These are phyloP conservation scores for Auriculariales sp. DNA, from an alignment of 768 basidiomycete species.

Conservation along the genomic window DNA sequence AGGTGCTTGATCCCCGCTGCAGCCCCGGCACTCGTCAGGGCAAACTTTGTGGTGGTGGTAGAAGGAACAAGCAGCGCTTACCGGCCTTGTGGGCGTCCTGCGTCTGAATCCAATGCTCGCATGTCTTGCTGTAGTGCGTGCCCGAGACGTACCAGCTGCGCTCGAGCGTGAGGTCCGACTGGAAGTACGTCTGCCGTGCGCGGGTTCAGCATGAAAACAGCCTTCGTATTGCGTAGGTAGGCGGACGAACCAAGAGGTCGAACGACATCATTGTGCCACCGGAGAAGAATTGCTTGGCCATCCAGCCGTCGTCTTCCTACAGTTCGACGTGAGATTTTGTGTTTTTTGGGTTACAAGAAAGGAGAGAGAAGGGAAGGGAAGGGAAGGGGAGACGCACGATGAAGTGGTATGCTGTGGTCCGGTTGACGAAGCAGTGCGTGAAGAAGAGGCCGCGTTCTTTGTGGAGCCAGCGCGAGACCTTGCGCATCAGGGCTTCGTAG, in stretches of 20 bases:
- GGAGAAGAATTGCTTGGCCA: constrained; percentile 60
- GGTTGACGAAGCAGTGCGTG: constrained; percentile 59
- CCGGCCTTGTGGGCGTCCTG: constrained; percentile 36
- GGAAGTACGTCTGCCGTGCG: constrained; percentile 40
- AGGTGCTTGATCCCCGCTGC: constrained; percentile 35
- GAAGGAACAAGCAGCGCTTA: too few relatives aligned
- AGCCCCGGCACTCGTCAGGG: too few relatives aligned
- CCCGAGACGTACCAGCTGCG: constrained; percentile 51
- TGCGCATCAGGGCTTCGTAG: constrained; percentile 43
- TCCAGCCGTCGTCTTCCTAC: constrained; percentile 58
- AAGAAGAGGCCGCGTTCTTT: constrained; percentile 37
- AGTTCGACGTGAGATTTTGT: too few relatives aligned
- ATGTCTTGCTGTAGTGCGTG: constrained; percentile 45
- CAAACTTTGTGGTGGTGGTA: too few relatives aligned
- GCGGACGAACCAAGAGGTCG: constrained; percentile 33
- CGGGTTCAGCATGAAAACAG: background rate
- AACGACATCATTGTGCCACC: constrained; percentile 65
- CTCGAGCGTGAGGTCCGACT: constrained; percentile 41
- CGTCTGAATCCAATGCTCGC: constrained; percentile 48
- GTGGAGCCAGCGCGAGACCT: constrained; percentile 49
- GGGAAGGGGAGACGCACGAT: too few relatives aligned
- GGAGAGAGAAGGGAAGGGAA: too few relatives aligned
- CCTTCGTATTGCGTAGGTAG: background rate
- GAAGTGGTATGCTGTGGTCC: constrained; percentile 50
- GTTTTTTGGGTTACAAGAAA: too few relatives aligned